phyloP scores from a whole-genome alignment of 345 rosid species.

The Syzygium grande region DNA sequence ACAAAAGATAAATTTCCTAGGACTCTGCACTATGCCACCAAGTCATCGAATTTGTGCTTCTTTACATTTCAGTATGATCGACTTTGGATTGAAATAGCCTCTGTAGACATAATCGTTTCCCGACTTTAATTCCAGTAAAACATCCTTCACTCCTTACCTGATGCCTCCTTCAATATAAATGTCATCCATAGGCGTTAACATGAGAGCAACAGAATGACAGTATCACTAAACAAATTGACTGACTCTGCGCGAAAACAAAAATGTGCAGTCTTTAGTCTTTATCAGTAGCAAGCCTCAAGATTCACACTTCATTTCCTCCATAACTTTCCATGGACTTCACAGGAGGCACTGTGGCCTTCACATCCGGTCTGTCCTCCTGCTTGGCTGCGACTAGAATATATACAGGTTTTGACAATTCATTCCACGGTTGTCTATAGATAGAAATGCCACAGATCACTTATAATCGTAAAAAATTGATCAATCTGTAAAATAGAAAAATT shows the following conservation, averaged over 20 bases:
- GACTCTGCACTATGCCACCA: background rate
- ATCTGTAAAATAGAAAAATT: background rate
- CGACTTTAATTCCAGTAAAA: background rate
- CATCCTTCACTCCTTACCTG: background rate
- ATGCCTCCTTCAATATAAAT: background rate
- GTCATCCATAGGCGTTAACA: background rate
- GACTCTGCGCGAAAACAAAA: background rate
- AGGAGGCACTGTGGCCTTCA: background rate
- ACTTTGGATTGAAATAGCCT: background rate
- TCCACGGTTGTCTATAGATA: background rate
- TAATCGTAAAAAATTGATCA: background rate
- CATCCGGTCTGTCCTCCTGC: background rate
- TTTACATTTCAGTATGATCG: background rate
- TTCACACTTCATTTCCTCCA: background rate
- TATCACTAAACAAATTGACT: background rate
- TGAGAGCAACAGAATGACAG: background rate
- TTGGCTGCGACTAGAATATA: background rate
- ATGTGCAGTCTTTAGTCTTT: background rate
- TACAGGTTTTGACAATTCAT: background rate
- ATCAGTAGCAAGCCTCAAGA: background rate
- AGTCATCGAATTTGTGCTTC: background rate
- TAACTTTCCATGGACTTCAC: background rate
- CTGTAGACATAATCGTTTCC: background rate
- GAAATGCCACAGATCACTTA: background rate
- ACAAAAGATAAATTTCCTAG: background rate